phyloP scores from a whole-genome alignment of 371 early-diverging fungal genomes.

The Sporodiniella umbellata region DNA sequence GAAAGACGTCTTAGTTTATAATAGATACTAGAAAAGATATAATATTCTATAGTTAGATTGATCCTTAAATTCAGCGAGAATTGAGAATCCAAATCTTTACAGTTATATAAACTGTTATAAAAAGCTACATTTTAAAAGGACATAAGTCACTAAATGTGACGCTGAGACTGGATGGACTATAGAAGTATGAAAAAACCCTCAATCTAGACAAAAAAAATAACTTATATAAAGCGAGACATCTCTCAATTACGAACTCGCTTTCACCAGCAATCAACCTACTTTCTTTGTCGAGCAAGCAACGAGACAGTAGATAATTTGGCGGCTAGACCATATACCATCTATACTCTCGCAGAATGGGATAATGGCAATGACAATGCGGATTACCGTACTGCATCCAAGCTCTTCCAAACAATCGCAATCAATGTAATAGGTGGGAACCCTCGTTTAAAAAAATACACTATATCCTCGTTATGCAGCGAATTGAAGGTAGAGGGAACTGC shows the following conservation, averaged over 20 bases:
- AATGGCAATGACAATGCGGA: slow-evolving; percentile 10
- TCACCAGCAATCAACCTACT: slow-evolving; percentile 7
- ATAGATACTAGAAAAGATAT: too few relatives aligned
- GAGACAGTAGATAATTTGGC: slow-evolving; percentile 9
- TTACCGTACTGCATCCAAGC: slow-evolving; percentile 8
- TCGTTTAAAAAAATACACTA: slow-evolving; percentile 6
- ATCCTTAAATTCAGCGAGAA: too few relatives aligned
- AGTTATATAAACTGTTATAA: too few relatives aligned
- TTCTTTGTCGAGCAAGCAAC: slow-evolving; percentile 11
- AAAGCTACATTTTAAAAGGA: too few relatives aligned
- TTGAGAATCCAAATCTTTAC: too few relatives aligned
- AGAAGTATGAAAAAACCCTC: too few relatives aligned
- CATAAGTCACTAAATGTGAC: too few relatives aligned
- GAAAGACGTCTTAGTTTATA: too few relatives aligned
- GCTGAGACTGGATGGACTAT: too few relatives aligned
- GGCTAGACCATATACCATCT: slow-evolving; percentile 12
- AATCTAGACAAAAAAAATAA: too few relatives aligned
- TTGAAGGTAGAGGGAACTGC: slow-evolving; percentile 8
- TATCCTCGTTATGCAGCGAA: slow-evolving; percentile 7
- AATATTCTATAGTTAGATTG: too few relatives aligned
- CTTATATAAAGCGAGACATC: too few relatives aligned
- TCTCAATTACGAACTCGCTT: slow-evolving; percentile 9
- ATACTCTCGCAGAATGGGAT: slow-evolving; percentile 18
- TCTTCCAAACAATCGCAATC: slow-evolving; percentile 10
- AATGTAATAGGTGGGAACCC: slow-evolving; percentile 11